Evolutionary conservation across 352 stramenopile genomes (phyloP).

Genomic region (Phytophthora sansomeana): DNA sequence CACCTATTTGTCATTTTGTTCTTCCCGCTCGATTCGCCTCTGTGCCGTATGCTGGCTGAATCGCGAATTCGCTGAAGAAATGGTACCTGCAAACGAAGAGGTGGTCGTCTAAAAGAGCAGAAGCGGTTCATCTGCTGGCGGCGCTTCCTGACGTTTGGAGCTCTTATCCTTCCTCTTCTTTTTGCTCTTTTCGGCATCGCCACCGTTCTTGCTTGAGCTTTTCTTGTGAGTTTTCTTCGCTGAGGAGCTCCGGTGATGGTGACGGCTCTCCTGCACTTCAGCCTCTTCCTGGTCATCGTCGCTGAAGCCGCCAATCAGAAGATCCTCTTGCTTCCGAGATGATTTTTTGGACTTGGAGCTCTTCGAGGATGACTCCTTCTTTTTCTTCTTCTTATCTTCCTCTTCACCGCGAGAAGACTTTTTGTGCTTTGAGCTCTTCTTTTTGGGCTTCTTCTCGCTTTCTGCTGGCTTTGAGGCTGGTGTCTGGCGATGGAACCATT

Average conservation of each 20-base stretch:
- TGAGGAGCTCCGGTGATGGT: conserved; percentile 38
- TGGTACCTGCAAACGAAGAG: conserved; percentile 25
- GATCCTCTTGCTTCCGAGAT: conserved; percentile 34
- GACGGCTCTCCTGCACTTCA: conserved; percentile 32
- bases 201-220: conserved; percentile 42
- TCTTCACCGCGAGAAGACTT: conserved; percentile 49
- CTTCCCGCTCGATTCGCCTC: conserved; percentile 15
- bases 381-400: conserved; percentile 52
- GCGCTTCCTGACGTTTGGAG: conserved; percentile 58
- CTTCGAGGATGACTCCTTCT: conserved; percentile 45
- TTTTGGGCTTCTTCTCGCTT: conserved; percentile 79
- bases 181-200: conserved; percentile 49
- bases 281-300: conserved; percentile 44
- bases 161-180: conserved; percentile 54
- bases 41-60: conserved; percentile 1
- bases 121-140: conserved; percentile 56
- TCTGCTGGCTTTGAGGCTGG: conserved; percentile 36
- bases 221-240: conserved; percentile 60
- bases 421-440: conserved; percentile 59
- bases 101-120: conserved; percentile 79
- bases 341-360: conserved; percentile 41
- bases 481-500: conserved; percentile 80
- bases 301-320: conserved; percentile 55
- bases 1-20: conserved; percentile 49
- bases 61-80: conserved; percentile 10